These are phyloP conservation scores for Bimuria novae-zelandiae DNA, from an alignment of 2,329 filamentous ascomycete species.

Conservation along the genomic window DNA sequence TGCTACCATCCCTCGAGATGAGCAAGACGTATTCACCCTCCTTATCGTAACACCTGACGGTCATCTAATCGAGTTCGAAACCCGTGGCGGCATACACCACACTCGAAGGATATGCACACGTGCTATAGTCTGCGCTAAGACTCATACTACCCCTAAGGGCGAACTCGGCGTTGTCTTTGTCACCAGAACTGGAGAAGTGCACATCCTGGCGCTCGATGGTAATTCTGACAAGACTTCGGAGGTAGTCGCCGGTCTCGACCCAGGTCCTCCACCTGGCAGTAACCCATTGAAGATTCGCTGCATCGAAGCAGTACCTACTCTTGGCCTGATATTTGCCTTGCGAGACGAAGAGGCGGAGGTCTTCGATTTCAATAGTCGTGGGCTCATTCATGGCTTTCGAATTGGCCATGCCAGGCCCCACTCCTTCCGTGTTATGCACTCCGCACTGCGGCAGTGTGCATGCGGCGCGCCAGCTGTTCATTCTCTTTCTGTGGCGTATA, in stretches of 20 bases:
- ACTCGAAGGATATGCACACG: conserved; percentile 35
- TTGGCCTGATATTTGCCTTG: conserved; percentile 66
- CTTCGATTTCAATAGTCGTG: conserved; percentile 62
- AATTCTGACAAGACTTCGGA: conserved; percentile 34
- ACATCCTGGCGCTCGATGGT: conserved; percentile 34
- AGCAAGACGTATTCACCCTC: conserved; percentile 49
- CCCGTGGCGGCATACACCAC: conserved; percentile 48
- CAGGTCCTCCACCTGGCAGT: conserved; percentile 40
- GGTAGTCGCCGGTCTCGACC: conserved; percentile 40
- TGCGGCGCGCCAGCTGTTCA: conserved; percentile 62
- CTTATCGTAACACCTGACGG: conserved; percentile 69
- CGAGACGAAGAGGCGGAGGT: conserved; percentile 62
- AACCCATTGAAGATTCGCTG: conserved; percentile 56
- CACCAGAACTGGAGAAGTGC: conserved; percentile 40
- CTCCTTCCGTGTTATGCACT: conserved; percentile 65
- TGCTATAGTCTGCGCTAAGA: conserved; percentile 32
- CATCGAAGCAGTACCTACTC: conserved; percentile 61
- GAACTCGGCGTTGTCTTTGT: conserved; percentile 39
- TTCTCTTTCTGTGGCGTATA: conserved; percentile 69
- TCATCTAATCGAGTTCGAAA: conserved; percentile 62
- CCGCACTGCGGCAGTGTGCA: conserved; percentile 55
- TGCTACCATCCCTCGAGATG: conserved; percentile 36
- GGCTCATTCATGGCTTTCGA: conserved; percentile 64
- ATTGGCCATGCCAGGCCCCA: conserved; percentile 63
- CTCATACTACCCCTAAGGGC: conserved; percentile 34